phyloP scores from a whole-genome alignment of 1,139 yeast species.

The Geotrichum fermentans region DNA sequence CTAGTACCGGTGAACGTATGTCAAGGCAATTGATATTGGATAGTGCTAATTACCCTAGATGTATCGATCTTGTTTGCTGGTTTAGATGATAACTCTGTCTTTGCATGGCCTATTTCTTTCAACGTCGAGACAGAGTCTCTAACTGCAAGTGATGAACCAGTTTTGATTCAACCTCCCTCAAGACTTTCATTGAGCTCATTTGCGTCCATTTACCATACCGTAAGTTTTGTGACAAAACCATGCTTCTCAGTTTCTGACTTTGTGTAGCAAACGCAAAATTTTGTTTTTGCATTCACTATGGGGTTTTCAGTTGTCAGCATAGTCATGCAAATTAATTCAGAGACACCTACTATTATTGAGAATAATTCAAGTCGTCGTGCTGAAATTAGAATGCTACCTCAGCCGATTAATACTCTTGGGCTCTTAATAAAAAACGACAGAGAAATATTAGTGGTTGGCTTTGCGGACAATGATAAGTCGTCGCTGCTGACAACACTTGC shows the following conservation, averaged over 20 bases:
- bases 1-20: slow-evolving; percentile 4
- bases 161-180: slow-evolving; percentile 7
- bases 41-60: slow-evolving; percentile 1
- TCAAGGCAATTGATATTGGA: neutral
- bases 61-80: slow-evolving; percentile 9
- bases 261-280: neutral
- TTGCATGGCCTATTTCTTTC: slow-evolving; percentile 11
- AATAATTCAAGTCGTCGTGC: neutral
- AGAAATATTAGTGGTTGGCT: slow-evolving; percentile 7
- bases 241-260: neutral
- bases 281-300: slow-evolving; percentile 10
- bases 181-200: slow-evolving; percentile 8
- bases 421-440: neutral
- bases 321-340: neutral
- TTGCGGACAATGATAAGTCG: slow-evolving; percentile 5
- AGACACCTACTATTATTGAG: neutral
- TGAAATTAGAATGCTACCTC: neutral
- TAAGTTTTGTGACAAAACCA: neutral
- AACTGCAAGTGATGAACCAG: neutral
- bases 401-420: slow-evolving; percentile 5
- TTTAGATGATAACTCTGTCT: slow-evolving; percentile 10
- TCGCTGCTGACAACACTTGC: slow-evolving; percentile 2
- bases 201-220: neutral
- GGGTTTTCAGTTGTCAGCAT: slow-evolving; percentile 10
- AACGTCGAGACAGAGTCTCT: neutral